A percentile compares a stretch with the other conserved stretches of the same genome.
These are phyloP conservation scores for Flaveria robusta DNA, from an alignment of 129 eudicot species.

Conservation along the genomic window DNA sequence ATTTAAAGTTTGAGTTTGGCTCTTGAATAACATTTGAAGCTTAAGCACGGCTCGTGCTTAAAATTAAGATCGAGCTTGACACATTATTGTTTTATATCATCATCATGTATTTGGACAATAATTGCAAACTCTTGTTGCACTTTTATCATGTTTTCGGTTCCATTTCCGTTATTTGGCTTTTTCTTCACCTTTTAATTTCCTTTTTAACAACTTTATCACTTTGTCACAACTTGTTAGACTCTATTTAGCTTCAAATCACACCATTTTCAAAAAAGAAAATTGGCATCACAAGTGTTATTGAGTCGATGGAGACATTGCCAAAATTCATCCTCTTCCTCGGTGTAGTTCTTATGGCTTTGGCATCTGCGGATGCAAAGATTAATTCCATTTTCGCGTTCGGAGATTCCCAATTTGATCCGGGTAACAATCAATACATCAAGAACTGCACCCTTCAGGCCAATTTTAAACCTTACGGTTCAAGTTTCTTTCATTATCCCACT, in stretches of 20 bases:
- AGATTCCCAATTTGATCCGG: constrained; percentile 65
- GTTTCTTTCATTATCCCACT: constrained; percentile 57
- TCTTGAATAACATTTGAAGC: no score
- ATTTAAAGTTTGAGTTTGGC: no score
- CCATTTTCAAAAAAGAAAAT: constrained; percentile 23
- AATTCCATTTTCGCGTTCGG: constrained; percentile 53
- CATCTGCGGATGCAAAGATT: constrained; percentile 16
- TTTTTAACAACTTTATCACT: neutral
- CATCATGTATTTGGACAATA: neutral
- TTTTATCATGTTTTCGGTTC: constrained; percentile 20
- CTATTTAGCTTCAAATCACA: constrained; percentile 32
- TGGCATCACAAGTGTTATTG: constrained; percentile 15
- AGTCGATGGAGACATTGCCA: constrained; percentile 31
- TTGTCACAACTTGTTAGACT: constrained; percentile 14
- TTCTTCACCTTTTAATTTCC: neutral
- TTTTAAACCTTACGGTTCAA: constrained; percentile 60
- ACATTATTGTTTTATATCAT: no score
- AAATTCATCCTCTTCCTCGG: constrained; percentile 14
- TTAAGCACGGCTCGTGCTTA: no score
- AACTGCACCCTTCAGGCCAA: constrained; percentile 56
- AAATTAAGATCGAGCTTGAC: no score
- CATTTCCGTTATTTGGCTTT: neutral
- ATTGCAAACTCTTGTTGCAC: constrained; percentile 28
- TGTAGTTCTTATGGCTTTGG: constrained; percentile 8
- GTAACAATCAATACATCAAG: constrained; percentile 50